Conservation (phyloP, 805 yeast species). For the Wickerhamomyces subpelliculosus region DNA sequence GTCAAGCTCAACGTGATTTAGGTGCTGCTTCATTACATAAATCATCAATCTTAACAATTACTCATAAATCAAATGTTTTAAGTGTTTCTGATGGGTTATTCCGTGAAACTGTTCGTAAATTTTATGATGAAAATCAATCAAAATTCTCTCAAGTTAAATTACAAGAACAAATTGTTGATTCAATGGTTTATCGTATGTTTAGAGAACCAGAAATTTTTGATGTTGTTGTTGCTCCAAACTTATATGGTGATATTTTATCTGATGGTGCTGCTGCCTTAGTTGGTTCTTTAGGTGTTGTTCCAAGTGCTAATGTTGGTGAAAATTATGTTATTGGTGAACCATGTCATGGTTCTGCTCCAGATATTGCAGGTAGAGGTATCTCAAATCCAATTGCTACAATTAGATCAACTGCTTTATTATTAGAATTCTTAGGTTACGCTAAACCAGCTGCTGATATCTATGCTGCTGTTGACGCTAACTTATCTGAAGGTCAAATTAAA, state of each 20-base stretch:
- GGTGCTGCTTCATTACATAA: constrained; percentile 46
- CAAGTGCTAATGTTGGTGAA: constrained; percentile 97
- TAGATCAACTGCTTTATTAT: constrained; percentile 94
- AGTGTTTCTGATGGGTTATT: constrained; percentile 91
- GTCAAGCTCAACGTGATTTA: constrained; percentile 69
- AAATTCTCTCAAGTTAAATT: constrained; percentile 55
- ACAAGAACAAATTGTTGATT: constrained; percentile 96
- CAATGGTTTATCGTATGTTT: constrained; percentile 98
- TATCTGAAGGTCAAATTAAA: constrained; percentile 63
- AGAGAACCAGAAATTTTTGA: constrained; percentile 97
- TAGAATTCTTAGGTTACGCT: constrained; percentile 90
- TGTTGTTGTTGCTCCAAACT: constrained; percentile 97
- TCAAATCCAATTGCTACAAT: constrained; percentile 97
- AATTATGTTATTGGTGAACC: constrained; percentile 97
- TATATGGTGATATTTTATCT: constrained; percentile 93
- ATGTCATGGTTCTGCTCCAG: constrained; percentile 99
- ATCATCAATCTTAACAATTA: constrained; percentile 73
- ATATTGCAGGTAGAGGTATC: constrained; percentile 91
- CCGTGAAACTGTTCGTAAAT: constrained; percentile 65
- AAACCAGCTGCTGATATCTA: constrained; percentile 89
- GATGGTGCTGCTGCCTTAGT: constrained; percentile 99
- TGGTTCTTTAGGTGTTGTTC: constrained; percentile 96
- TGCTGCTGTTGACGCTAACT: constrained; percentile 90
- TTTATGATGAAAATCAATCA: constrained; percentile 44
- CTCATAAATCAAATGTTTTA: constrained; percentile 94